Base-by-base conservation (phyloP, 768 basidiomycete genomes). In the Cubamyces lactineus region DNA sequence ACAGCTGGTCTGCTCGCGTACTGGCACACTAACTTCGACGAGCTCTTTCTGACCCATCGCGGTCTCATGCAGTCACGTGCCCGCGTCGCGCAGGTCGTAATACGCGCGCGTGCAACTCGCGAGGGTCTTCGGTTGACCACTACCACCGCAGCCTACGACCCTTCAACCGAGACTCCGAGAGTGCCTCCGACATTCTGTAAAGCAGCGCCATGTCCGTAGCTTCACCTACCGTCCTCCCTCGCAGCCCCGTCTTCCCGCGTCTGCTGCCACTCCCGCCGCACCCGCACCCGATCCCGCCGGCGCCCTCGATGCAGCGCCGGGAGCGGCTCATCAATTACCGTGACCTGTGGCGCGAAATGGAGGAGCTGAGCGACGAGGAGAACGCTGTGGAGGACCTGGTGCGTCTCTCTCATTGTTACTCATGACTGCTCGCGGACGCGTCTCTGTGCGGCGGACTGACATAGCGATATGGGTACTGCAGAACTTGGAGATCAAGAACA, bases 301-400 rank as follows among this genome's bases (percentile, higher is more conserved):
- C 84, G 3, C 73, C 72, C 41, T 66, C 64, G 17, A 77, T 82
- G 41, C 81, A 82, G 53, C 77, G 76, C 2, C 82, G 86, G 66
- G 83, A 81, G 1, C 80, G 84, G 46, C 73, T 91, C 66, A 87
- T 86, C 67, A 79, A 81, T 34, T 78, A 81, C 43, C 84, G 92
- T 23, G 87, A 93, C 72, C 71, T 92, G 30, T 82, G 84, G 62
- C 83, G 85, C 42, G 91, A 94, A 72, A 88, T 91, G 80, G 89
- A 91, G 50, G 90, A 94, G 68, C 74, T 94, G 62, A 92, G 89
- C 61, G 92, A 93, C 59, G 92, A 93, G 71, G 92, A 93, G 74
- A 83, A 79, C 53, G 89, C 92, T 67, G 70, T 93, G n/a, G 91
- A 93, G 61, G 88, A 89, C 46, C 78, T 85, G 66, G 91, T 89